Evolutionary conservation across 768 basidiomycete genomes (phyloP).

Genomic region (Suillus sp.): DNA sequence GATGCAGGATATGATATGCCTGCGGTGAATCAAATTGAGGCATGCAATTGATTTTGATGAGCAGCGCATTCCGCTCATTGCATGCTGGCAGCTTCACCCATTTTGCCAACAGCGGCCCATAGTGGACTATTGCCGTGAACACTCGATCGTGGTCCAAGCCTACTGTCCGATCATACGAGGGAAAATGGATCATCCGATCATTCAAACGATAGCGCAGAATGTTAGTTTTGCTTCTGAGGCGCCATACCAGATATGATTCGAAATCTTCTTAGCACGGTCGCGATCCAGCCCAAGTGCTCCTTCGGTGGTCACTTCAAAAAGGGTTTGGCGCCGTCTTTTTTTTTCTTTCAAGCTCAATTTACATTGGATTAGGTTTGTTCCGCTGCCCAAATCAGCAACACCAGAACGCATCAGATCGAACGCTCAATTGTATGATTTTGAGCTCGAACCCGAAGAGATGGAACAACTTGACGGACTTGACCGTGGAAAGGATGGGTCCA

Average conservation of each 20-base stretch:
- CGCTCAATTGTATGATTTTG: constrained; percentile 74
- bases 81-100: constrained; percentile 63
- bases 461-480: constrained; percentile 66
- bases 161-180: constrained; percentile 78
- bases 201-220: constrained; percentile 60
- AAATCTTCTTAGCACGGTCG: constrained; percentile 47
- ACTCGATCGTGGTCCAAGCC: constrained; percentile 67
- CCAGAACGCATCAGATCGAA: constrained; percentile 74
- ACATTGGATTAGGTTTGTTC: constrained; percentile 57
- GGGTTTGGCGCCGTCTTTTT: constrained; percentile 48
- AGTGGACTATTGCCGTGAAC: constrained; percentile 66
- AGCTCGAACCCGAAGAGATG: constrained; percentile 67
- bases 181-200: constrained; percentile 50
- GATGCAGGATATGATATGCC: constrained; percentile 64
- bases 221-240: constrained; percentile 36
- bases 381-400: constrained; percentile 81
- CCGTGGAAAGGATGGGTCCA: constrained; percentile 66
- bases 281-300: constrained; percentile 75
- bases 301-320: constrained; percentile 90
- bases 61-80: not conserved
- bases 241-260: not conserved
- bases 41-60: constrained; percentile 26
- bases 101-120: constrained; percentile 81
- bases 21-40: constrained; percentile 83
- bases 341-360: not conserved